Base-by-base conservation (phyloP, 2,329 filamentous ascomycete genomes). In the Ascosphaera aggregata region DNA sequence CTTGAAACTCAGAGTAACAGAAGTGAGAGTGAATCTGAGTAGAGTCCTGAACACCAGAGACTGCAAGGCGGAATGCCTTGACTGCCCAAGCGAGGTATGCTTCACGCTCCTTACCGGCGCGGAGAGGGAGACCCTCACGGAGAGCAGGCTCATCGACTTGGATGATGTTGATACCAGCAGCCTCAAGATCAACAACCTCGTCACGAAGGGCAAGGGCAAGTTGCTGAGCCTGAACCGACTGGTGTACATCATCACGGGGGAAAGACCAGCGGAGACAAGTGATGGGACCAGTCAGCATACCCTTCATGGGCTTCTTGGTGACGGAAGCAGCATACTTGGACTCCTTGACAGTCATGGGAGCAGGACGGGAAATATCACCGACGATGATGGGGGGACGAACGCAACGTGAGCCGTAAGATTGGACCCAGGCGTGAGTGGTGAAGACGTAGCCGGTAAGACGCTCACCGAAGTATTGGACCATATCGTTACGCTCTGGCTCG, bases 1-100 rank as follows among this genome's bases (percentile, higher is more conserved):
- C 89, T 69, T 98, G 89, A 81, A 98, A 98, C 73, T 98, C 89
- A 39, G 89, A 95, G 77, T 98, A 98, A 65, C 89, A 98, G 80
- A 98, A 98, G 72, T 98, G 89, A 47, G 85, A 94, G 78, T 98
- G 89, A 62, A 98, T 94, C 73, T 98, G 89, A 50, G 89, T 98
- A 43, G 78, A 80, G 63, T 98, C 82, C 65, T 84, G 66, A 44
- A 98, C 86, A 60, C 84, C 89, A 44, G 84, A 76, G 52, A 85
- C 91, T 48, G 86, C 76, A 49, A 98, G 81, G 61, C 81, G 84
- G 84, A 98, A 98, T 53, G 85, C 84, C 67, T 93, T 77, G 54
- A 98, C 89, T 44, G 89, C 89, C 89, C 89, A 98, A 52, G 78
- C 68, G 50, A 98, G 76, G 74, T 98, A 98, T 56, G 81, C 81